A percentile compares a stretch with the other conserved stretches of the same genome.
Evolutionary conservation across 2,329 filamentous ascomycete species (phyloP).

Genomic region (Phialophora expanda): DNA sequence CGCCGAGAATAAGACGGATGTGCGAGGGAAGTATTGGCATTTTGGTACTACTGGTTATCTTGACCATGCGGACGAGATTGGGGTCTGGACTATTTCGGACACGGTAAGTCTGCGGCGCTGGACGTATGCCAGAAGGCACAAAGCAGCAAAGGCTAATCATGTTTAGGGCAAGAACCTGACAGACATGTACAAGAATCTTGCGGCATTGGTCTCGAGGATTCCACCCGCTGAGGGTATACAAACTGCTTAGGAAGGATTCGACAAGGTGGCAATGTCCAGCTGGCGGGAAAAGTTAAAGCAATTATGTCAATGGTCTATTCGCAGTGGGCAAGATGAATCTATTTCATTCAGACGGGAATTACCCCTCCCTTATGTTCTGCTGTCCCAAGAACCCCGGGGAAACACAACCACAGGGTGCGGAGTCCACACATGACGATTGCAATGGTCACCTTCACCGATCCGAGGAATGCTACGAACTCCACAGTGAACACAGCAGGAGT

Average conservation of each 20-base stretch:
- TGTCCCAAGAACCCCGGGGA: not conserved
- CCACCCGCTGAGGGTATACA: not conserved
- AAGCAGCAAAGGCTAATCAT: not conserved
- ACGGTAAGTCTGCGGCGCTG: not conserved
- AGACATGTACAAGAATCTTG: constrained; percentile 3
- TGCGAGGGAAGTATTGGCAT: constrained; percentile 1
- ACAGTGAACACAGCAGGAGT: too few relatives aligned
- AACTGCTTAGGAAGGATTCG: not conserved
- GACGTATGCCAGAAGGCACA: not conserved
- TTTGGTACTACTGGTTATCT: not conserved
- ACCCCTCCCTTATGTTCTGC: not conserved
- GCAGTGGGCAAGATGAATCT: not conserved
- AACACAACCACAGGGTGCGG: too few relatives aligned
- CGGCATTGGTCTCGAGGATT: not conserved
- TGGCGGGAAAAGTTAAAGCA: not conserved
- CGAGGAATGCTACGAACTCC: not conserved
- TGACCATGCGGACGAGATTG: not conserved
- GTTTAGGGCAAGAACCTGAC: not conserved
- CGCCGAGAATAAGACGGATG: not conserved
- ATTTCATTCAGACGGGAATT: not conserved
- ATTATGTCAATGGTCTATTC: not conserved
- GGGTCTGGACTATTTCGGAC: not conserved
- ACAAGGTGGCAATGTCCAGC: not conserved
- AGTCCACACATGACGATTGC: not conserved
- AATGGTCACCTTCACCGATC: not conserved